These are phyloP conservation scores for Orobanche coerulescens DNA, from an alignment of 257 asterid genomes.

Conservation along the genomic window DNA sequence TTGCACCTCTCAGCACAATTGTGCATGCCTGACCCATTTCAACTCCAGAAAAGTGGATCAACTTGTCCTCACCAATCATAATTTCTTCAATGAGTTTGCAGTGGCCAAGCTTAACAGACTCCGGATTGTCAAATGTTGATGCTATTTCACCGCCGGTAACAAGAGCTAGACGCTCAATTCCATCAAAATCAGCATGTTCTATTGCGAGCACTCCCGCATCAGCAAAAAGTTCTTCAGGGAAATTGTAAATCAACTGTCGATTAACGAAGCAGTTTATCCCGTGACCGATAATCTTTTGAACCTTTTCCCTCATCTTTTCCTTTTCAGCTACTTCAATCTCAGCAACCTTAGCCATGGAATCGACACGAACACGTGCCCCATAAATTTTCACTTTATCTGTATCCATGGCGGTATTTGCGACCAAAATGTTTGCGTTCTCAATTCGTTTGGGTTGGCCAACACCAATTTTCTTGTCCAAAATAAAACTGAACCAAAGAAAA, in stretches of 20 bases:
- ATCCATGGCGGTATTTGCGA: conserved; percentile 97
- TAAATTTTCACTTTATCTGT: conserved; percentile 95
- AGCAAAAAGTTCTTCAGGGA: conserved; percentile 93
- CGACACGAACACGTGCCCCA: conserved; percentile 99
- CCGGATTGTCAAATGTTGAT: conserved; percentile 92
- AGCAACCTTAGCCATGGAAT: conserved; percentile 97
- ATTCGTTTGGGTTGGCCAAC: conserved; percentile 98
- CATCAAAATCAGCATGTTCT: conserved; percentile 98
- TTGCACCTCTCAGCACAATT: conserved; percentile 87
- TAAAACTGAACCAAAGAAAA: conserved; percentile 49
- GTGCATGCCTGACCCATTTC: conserved; percentile 98
- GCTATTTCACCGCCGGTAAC: conserved; percentile 97
- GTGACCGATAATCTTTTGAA: conserved; percentile 73
- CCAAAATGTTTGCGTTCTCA: conserved; percentile 90
- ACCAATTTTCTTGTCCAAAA: conserved; percentile 92
- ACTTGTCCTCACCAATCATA: conserved; percentile 96
- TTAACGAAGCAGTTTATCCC: conserved; percentile 94
- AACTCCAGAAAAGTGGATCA: conserved; percentile 96
- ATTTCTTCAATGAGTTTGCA: conserved; percentile 93
- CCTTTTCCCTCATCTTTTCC: conserved; percentile 90
- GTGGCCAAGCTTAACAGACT: conserved; percentile 89
- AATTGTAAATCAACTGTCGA: conserved; percentile 89
- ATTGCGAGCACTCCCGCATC: conserved; percentile 93
- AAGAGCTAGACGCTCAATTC: conserved; percentile 83
- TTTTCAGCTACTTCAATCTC: conserved; percentile 92